Conservation (phyloP, 495 filamentous ascomycete species). For the Pseudomonodictys pantanalensis region DNA sequence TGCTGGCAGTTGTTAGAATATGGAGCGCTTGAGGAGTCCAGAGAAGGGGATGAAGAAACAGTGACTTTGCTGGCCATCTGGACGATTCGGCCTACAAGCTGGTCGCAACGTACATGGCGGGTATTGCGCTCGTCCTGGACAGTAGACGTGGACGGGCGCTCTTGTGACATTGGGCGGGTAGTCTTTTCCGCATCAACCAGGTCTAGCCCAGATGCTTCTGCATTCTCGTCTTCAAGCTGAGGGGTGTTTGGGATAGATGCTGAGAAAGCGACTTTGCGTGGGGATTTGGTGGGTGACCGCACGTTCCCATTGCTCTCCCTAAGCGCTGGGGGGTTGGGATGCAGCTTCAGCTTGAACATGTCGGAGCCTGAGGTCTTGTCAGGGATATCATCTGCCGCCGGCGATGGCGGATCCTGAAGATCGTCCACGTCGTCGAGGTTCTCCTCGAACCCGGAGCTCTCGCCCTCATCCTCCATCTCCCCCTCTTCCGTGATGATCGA, state of each 20-base stretch:
- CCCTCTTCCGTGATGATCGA: conserved; percentile 22
- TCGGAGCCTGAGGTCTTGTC: conserved; percentile 28
- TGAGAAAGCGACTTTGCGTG: conserved; percentile 35
- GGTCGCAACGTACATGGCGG: conserved; percentile 33
- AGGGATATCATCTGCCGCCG: conserved; percentile 22
- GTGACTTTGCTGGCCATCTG: conserved; percentile 24
- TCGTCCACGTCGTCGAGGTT: conserved; percentile 25
- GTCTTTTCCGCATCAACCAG: conserved; percentile 1
- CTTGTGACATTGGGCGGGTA: neutral
- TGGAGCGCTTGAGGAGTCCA: conserved; percentile 13
- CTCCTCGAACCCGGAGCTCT: conserved; percentile 20
- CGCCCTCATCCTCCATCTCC: conserved; percentile 21
- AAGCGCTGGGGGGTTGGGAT: conserved; percentile 30
- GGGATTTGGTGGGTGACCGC: conserved; percentile 28
- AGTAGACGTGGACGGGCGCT: conserved; percentile 10
- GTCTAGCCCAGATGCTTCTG: conserved; percentile 17
- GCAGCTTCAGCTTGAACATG: conserved; percentile 38
- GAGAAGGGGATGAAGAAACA: conserved; percentile 21
- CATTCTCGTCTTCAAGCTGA: conserved; percentile 26
- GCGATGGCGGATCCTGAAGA: conserved; percentile 17
- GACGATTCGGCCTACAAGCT: conserved; percentile 14
- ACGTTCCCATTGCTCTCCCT: conserved; percentile 32
- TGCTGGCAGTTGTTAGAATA: conserved; percentile 30
- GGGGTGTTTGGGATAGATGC: conserved; percentile 28
- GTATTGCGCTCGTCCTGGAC: conserved; percentile 23